Evolutionary conservation across 306 rosid genomes (phyloP).

Genomic region (Trifolium fragiferum): DNA sequence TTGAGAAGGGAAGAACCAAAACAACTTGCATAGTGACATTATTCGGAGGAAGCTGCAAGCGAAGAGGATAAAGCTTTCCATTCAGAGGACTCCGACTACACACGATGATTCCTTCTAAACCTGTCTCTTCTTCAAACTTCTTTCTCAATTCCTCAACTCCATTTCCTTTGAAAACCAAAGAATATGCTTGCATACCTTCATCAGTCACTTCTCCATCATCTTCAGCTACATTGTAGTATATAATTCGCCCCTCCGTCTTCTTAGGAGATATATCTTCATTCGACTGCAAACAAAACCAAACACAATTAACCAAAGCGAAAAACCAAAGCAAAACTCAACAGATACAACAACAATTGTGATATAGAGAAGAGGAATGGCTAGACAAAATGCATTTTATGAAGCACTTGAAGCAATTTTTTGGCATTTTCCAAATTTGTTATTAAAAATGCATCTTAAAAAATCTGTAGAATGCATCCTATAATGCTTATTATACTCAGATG

Average conservation of each 20-base stretch:
- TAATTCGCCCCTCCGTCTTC: slow-evolving; percentile 66
- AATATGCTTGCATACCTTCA: slow-evolving; percentile 55
- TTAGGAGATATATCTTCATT: slow-evolving; percentile 59
- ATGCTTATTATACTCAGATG: background rate
- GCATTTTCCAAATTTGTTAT: background rate
- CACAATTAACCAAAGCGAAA: background rate
- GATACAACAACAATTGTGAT: background rate
- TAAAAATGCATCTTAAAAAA: background rate
- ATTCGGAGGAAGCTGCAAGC: slow-evolving; percentile 95
- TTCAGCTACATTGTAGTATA: slow-evolving; percentile 83
- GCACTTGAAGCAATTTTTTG: background rate
- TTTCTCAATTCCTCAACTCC: slow-evolving; percentile 76
- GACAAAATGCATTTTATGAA: background rate
- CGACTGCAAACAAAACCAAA: slow-evolving; percentile 54
- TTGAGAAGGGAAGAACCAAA: slow-evolving; percentile 64
- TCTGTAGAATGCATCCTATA: background rate
- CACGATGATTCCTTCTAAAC: slow-evolving; percentile 70
- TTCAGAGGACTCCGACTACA: slow-evolving; percentile 81
- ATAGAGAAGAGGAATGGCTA: background rate
- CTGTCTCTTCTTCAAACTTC: slow-evolving; percentile 82
- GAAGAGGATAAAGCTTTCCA: slow-evolving; percentile 80
- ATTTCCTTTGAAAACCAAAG: slow-evolving; percentile 72
- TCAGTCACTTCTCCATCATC: slow-evolving; percentile 80
- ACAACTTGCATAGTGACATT: slow-evolving; percentile 75
- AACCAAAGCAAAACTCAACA: background rate